Evolutionary conservation across 176 grass and related monocot species (phyloP).

Genomic region (Saccharum spontaneum): DNA sequence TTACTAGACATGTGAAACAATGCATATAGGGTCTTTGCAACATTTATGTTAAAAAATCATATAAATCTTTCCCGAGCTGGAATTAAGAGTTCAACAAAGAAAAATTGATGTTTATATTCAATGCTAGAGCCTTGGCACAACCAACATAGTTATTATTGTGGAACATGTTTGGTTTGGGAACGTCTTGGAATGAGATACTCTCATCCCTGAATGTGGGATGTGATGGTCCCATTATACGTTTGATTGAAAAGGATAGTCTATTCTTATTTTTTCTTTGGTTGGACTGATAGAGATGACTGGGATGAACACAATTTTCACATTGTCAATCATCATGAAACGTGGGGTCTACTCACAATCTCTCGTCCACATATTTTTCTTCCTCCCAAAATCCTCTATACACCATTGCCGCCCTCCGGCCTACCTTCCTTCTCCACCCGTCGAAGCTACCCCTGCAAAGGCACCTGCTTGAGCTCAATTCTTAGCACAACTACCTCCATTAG

Average conservation of each 20-base stretch:
- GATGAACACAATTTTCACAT: no score
- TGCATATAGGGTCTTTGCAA: background rate
- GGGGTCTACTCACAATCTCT: no score
- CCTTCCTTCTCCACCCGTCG: no score
- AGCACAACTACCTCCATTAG: no score
- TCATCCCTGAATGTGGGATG: background rate
- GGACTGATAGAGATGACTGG: background rate
- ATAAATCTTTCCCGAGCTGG: background rate
- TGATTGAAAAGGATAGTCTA: background rate
- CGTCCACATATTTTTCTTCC: no score
- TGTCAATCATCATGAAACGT: background rate
- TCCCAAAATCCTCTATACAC: no score
- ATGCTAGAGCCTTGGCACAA: background rate
- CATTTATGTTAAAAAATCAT: background rate
- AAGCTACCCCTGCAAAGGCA: no score
- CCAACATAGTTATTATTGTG: background rate
- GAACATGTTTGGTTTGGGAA: background rate
- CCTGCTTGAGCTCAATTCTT: no score
- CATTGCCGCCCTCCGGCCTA: rapidly evolving
- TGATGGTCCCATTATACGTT: background rate
- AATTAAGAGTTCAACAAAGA: background rate
- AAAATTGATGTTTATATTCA: background rate
- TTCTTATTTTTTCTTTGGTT: background rate
- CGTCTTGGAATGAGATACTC: background rate
- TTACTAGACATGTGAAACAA: background rate